Percentiles rank a stretch among this genome's conserved stretches.
These are phyloP conservation scores for Hypoxylon rickii DNA, from an alignment of 495 filamentous ascomycete genomes.

Conservation along the genomic window DNA sequence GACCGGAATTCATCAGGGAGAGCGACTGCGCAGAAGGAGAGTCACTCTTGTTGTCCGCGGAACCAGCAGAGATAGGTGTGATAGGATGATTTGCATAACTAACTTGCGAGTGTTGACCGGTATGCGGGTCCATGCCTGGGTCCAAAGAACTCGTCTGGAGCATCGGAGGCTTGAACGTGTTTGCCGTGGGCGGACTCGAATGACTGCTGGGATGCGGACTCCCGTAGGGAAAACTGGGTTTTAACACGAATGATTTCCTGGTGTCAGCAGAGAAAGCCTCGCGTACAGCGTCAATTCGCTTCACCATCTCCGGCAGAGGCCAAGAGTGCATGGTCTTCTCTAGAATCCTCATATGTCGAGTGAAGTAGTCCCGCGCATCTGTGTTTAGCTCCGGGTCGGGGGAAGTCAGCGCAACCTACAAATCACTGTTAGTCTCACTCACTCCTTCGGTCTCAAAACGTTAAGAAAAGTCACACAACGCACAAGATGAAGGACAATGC, in stretches of 20 bases:
- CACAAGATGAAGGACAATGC: slow-evolving; percentile 95
- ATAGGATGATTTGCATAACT: slow-evolving; percentile 78
- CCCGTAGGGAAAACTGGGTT: slow-evolving; percentile 84
- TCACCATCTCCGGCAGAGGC: slow-evolving; percentile 91
- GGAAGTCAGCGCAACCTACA: slow-evolving; percentile 87
- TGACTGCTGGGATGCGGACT: slow-evolving; percentile 67
- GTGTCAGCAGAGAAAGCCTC: slow-evolving; percentile 92
- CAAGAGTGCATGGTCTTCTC: slow-evolving; percentile 83
- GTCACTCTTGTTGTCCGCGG: slow-evolving; percentile 78
- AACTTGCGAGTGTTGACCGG: slow-evolving; percentile 66
- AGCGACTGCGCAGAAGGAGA: slow-evolving; percentile 78
- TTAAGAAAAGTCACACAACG: slow-evolving; percentile 36
- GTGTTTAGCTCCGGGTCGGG: slow-evolving; percentile 86
- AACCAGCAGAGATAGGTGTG: slow-evolving; percentile 77
- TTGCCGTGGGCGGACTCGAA: slow-evolving; percentile 65
- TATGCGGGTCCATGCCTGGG: slow-evolving; percentile 49
- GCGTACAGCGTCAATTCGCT: slow-evolving; percentile 85
- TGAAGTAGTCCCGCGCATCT: slow-evolving; percentile 89
- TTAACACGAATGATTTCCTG: slow-evolving; percentile 84
- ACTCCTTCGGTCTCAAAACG: neutral
- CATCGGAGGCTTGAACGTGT: slow-evolving; percentile 46
- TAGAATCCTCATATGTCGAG: slow-evolving; percentile 91
- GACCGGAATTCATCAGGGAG: slow-evolving; percentile 71
- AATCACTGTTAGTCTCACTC: neutral
- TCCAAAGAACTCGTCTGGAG: slow-evolving; percentile 47